Percentiles rank a stretch among this genome's conserved stretches.
Conservation (phyloP, 768 basidiomycete species). For the Zangia roseola region DNA sequence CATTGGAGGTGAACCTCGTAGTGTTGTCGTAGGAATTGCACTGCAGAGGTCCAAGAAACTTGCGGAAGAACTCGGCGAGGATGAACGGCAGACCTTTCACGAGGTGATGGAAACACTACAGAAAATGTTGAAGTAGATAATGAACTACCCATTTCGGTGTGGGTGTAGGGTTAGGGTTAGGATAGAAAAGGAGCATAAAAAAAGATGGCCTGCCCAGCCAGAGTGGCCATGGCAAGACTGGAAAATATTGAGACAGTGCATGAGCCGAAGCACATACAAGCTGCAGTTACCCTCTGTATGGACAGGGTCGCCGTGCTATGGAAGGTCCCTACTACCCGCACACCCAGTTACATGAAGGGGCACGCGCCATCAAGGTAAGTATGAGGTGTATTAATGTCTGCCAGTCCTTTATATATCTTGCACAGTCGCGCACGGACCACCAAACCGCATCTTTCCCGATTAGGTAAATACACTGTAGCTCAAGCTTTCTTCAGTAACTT, state of each 20-base stretch:
- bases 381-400: constrained; percentile 2
- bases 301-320: constrained; percentile 75
- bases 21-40: constrained; percentile 76
- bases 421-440: constrained; percentile 26
- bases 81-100: constrained; percentile 46
- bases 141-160: too few species aligned
- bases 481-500: background rate
- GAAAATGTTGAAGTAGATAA: constrained; percentile 31
- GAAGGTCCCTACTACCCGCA: constrained; percentile 51
- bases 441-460: background rate
- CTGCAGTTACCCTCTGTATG: constrained; percentile 52
- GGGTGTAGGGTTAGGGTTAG: constrained; percentile 33
- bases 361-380: constrained; percentile 43
- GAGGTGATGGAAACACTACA: constrained; percentile 50
- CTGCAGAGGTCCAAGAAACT: constrained; percentile 41
- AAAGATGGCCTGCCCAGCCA: constrained; percentile 47
- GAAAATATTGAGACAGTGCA: constrained; percentile 76
- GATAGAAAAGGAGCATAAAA: constrained; percentile 23
- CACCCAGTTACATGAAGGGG: constrained; percentile 50
- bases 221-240: constrained; percentile 58
- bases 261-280: constrained; percentile 67
- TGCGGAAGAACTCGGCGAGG: constrained; percentile 30
- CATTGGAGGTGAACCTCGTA: constrained; percentile 46
- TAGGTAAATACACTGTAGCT: background rate
- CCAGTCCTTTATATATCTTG: constrained; percentile 10